Evolutionary conservation across 2,329 filamentous ascomycete species (phyloP).

Genomic region (Dactylonectria macrodidyma): DNA sequence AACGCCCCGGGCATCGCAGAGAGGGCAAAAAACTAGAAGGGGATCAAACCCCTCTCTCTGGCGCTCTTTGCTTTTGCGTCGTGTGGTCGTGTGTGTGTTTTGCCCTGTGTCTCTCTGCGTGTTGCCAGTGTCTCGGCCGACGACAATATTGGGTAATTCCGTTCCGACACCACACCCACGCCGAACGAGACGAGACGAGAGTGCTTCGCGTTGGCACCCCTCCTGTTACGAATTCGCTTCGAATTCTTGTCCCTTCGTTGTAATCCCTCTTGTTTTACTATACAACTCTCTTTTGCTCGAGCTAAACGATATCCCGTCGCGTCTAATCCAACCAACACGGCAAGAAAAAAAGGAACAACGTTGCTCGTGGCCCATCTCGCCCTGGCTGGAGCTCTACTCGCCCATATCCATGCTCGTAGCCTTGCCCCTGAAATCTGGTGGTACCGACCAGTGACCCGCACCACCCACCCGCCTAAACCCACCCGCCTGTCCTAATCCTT

Average conservation of each 20-base stretch:
- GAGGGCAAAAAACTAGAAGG: not conserved
- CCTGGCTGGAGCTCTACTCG: constrained; percentile 9
- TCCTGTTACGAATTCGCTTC: not conserved
- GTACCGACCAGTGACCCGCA: constrained; percentile 30
- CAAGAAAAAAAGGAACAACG: constrained; percentile 6
- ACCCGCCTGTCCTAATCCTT: constrained; percentile 15
- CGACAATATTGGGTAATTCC: constrained; percentile 17
- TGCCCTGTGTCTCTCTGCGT: constrained; percentile 15
- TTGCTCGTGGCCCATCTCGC: constrained; percentile 12
- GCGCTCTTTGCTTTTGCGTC: constrained; percentile 10
- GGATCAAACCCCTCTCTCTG: constrained; percentile 4
- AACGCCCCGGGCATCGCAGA: not conserved
- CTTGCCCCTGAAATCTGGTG: constrained; percentile 32
- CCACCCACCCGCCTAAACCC: constrained; percentile 12
- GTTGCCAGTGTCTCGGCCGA: constrained; percentile 23
- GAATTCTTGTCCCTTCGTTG: not conserved
- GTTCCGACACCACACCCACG: not conserved
- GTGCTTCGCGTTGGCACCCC: not conserved
- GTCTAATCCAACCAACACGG: constrained; percentile 6
- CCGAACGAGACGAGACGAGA: constrained; percentile 6
- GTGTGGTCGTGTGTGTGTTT: constrained; percentile 11
- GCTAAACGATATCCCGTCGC: not conserved
- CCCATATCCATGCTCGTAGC: not conserved
- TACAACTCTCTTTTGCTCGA: not conserved
- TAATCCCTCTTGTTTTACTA: not conserved